phyloP scores from a whole-genome alignment of 2,329 filamentous ascomycete species.

The Podosphaera aphanis region DNA sequence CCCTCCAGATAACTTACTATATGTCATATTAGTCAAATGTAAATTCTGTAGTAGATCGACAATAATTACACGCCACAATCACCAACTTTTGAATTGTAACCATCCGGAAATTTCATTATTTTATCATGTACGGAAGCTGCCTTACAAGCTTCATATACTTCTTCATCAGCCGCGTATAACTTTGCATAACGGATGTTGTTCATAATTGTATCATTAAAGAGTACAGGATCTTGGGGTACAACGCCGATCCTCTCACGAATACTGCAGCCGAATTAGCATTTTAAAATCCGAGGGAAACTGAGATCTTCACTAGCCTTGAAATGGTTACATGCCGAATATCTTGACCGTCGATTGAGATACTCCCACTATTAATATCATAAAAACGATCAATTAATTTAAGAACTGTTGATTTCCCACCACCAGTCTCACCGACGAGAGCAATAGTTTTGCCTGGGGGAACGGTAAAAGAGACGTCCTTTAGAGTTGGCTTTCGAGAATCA shows the following conservation, averaged over 20 bases:
- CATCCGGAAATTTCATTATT: slow-evolving; percentile 28
- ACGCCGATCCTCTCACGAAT: slow-evolving; percentile 25
- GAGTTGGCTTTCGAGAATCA: slow-evolving; percentile 14
- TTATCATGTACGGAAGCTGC: slow-evolving; percentile 36
- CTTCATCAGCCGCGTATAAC: slow-evolving; percentile 11
- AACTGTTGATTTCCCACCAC: slow-evolving; percentile 22
- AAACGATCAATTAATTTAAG: slow-evolving; percentile 22
- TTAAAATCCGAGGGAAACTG: slow-evolving; percentile 15
- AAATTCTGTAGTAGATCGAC: slow-evolving; percentile 15
- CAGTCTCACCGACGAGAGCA: slow-evolving; percentile 23
- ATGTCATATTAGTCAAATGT: background rate
- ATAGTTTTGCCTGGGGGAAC: slow-evolving; percentile 19
- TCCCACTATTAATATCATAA: slow-evolving; percentile 21
- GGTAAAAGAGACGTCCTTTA: slow-evolving; percentile 16
- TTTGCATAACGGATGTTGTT: slow-evolving; percentile 15
- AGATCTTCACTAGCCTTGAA: slow-evolving; percentile 21
- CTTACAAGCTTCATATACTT: slow-evolving; percentile 24
- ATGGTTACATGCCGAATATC: slow-evolving; percentile 19
- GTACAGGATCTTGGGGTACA: slow-evolving; percentile 31
- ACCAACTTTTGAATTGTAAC: slow-evolving; percentile 26
- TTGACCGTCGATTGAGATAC: slow-evolving; percentile 18
- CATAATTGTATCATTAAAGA: slow-evolving; percentile 29
- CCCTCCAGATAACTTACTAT: slow-evolving; percentile 64
- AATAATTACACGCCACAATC: slow-evolving; percentile 27
- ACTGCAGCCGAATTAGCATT: slow-evolving; percentile 18